These are phyloP conservation scores for Apiospora malaysiana DNA, from an alignment of 2,329 filamentous ascomycete genomes.

Conservation along the genomic window DNA sequence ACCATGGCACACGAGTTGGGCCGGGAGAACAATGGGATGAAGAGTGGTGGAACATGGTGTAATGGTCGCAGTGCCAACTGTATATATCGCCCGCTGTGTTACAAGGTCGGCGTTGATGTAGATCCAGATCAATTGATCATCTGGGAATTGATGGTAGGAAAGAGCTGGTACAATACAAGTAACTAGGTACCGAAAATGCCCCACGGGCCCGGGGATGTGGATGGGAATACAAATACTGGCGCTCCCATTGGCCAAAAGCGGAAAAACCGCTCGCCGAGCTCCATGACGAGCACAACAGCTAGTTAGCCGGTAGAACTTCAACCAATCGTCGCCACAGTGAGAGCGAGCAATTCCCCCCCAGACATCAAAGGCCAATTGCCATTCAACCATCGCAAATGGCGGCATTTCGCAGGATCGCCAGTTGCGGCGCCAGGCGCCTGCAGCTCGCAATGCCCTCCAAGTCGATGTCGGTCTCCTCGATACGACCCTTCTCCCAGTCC, in stretches of 20 bases:
- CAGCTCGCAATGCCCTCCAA: conserved; percentile 40
- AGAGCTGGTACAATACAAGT: too few relatives aligned
- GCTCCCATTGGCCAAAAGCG: conserved; percentile 13
- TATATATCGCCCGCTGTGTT: too few relatives aligned
- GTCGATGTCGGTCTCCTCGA: conserved; percentile 33
- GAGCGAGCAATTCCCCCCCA: conserved; percentile 2
- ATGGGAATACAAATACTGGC: background rate
- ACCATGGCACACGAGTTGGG: too few relatives aligned
- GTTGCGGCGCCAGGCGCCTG: conserved; percentile 72
- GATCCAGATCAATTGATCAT: too few relatives aligned
- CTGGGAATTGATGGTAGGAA: too few relatives aligned
- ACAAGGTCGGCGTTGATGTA: too few relatives aligned
- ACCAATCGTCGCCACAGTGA: conserved; percentile 23
- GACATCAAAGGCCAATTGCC: conserved; percentile 35
- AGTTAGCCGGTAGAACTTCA: conserved; percentile 21
- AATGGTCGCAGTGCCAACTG: too few relatives aligned
- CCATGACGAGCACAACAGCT: conserved; percentile 20
- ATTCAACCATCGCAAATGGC: conserved; percentile 61
- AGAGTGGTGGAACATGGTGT: background rate
- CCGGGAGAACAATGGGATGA: background rate
- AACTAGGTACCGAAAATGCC: background rate
- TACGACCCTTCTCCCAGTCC: conserved; percentile 69
- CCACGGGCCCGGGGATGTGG: background rate
- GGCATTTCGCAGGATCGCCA: conserved; percentile 74
- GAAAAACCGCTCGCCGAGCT: conserved; percentile 20